Evolutionary conservation across 1,284 basidiomycete genomes (phyloP).

Genomic region (Cryptococcus sp.): DNA sequence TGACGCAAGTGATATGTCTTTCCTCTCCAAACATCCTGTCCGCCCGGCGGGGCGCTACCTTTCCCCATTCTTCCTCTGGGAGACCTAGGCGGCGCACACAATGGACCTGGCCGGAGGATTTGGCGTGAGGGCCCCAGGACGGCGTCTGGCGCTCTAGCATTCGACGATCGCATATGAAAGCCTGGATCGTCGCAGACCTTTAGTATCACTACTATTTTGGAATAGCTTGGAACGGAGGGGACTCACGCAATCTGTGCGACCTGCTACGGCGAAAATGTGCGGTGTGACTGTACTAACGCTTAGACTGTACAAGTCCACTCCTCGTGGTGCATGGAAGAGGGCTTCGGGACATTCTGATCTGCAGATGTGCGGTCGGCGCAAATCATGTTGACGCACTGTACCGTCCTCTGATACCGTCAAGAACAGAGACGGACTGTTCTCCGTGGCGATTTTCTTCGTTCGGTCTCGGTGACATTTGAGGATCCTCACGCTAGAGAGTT

Average conservation of each 20-base stretch:
- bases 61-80: slow-evolving; percentile 46
- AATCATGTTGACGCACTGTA: slow-evolving; percentile 81
- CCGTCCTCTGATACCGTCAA: slow-evolving; percentile 79
- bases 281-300: slow-evolving; percentile 54
- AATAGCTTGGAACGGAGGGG: not conserved
- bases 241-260: slow-evolving; percentile 46
- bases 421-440: slow-evolving; percentile 79
- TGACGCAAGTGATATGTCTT: slow-evolving; percentile 74
- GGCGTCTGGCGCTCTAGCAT: slow-evolving; percentile 67
- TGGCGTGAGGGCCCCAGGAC: slow-evolving; percentile 68
- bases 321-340: slow-evolving; percentile 45
- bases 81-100: slow-evolving; percentile 85
- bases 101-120: slow-evolving; percentile 56
- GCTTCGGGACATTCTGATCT: slow-evolving; percentile 46
- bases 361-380: slow-evolving; percentile 60
- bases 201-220: not conserved
- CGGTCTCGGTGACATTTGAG: slow-evolving; percentile 66
- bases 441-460: slow-evolving; percentile 79
- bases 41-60: slow-evolving; percentile 15
- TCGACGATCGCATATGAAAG: slow-evolving; percentile 84
- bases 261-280: slow-evolving; percentile 57
- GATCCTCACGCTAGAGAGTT: slow-evolving; percentile 53
- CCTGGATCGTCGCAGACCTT: slow-evolving; percentile 56
- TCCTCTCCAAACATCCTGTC: slow-evolving; percentile 47
- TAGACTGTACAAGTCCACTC: slow-evolving; percentile 55